Evolutionary conservation across 1,284 basidiomycete species (phyloP).

Genomic region (Laetiporus sulphureus): DNA sequence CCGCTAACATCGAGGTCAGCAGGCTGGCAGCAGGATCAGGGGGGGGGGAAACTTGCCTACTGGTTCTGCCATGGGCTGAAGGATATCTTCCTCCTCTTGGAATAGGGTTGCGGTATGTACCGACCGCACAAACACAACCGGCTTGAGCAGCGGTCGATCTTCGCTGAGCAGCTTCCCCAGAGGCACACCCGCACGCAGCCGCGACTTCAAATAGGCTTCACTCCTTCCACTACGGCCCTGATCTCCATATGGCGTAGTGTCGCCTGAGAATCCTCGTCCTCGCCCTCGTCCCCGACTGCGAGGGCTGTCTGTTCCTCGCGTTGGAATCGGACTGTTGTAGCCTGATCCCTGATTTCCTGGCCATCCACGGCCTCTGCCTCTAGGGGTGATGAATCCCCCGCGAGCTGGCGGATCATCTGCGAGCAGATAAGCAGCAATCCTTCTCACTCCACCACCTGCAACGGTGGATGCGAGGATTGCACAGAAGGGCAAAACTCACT

Average conservation of each 20-base stretch:
- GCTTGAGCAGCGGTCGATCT: constrained; percentile 54
- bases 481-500: constrained; percentile 15
- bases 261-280: constrained; percentile 14
- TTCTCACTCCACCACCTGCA: too few species aligned
- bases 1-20: constrained; percentile 27
- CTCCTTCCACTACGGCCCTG: constrained; percentile 20
- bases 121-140: constrained; percentile 63
- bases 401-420: constrained; percentile 12
- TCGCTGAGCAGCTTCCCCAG: constrained; percentile 50
- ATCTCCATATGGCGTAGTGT: constrained; percentile 1
- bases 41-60: constrained; percentile 33
- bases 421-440: not conserved
- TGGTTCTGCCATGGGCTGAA: constrained; percentile 47
- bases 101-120: constrained; percentile 52
- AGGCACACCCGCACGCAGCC: constrained; percentile 31
- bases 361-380: constrained; percentile 12
- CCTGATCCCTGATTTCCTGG: constrained; percentile 5
- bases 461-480: not conserved
- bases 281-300: constrained; percentile 18
- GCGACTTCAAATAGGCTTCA: constrained; percentile 14
- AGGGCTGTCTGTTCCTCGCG: constrained; percentile 9
- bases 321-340: constrained; percentile 6
- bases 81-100: constrained; percentile 57
- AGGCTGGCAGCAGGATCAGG: constrained; percentile 1
- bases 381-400: constrained; percentile 4